phyloP scores from a whole-genome alignment of 2,329 filamentous ascomycete genomes.

The Cadophora malorum region DNA sequence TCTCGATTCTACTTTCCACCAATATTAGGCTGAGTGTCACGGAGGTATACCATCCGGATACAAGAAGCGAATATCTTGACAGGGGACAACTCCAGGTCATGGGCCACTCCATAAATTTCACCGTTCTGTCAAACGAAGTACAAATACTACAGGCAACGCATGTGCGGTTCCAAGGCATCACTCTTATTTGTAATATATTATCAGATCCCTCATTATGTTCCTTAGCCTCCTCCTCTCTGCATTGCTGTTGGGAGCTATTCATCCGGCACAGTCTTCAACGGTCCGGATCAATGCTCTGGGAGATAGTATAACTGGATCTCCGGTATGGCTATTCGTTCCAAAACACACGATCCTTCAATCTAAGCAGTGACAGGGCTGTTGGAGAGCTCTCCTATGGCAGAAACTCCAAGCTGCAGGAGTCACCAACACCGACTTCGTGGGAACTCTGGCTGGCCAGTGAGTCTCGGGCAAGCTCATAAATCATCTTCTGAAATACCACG shows the following conservation, averaged over 20 bases:
- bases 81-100: too few species aligned
- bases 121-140: too few species aligned
- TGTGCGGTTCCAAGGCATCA: too few species aligned
- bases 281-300: conserved; percentile 21
- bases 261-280: background rate
- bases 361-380: conserved; percentile 37
- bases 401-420: conserved; percentile 43
- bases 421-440: conserved; percentile 47
- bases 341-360: background rate
- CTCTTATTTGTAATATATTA: background rate
- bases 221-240: background rate
- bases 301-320: conserved; percentile 20
- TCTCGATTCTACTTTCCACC: too few species aligned
- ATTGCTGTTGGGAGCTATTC: background rate
- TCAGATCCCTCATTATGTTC: background rate
- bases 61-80: too few species aligned
- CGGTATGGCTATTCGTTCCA: background rate
- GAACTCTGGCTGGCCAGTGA: conserved; percentile 22
- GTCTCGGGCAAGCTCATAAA: too few species aligned
- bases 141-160: too few species aligned
- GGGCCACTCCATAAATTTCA: too few species aligned
- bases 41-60: too few species aligned
- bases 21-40: too few species aligned
- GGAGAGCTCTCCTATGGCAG: conserved; percentile 47
- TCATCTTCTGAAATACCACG: too few species aligned